A percentile compares a stretch with the other conserved stretches of the same genome.
These are phyloP conservation scores for Massospora cicadina DNA, from an alignment of 371 early-diverging fungal species.

Conservation along the genomic window DNA sequence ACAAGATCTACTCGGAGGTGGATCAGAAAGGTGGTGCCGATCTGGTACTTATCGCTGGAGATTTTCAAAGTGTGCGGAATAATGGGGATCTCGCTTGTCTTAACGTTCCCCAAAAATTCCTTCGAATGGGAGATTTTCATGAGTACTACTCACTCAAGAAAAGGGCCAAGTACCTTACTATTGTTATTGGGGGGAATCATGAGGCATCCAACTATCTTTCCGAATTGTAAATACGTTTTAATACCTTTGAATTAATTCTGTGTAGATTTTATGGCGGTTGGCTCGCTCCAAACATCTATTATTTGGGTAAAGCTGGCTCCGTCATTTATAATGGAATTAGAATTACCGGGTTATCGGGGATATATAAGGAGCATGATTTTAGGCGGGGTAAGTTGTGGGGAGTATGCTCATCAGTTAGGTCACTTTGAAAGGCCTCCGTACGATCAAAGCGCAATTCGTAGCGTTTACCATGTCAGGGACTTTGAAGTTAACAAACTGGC, in stretches of 20 bases:
- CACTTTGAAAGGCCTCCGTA: conserved; percentile 67
- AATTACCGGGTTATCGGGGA: conserved; percentile 86
- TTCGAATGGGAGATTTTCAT: conserved; percentile 64
- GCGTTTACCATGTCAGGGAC: conserved; percentile 71
- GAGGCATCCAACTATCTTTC: conserved; percentile 84
- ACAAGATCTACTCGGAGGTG: conserved; percentile 63
- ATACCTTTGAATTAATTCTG: background rate
- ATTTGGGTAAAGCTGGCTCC: conserved; percentile 67
- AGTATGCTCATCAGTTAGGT: conserved; percentile 23
- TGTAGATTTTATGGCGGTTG: conserved; percentile 84
- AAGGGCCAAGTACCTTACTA: conserved; percentile 63
- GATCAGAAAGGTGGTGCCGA: conserved; percentile 43
- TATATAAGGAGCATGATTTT: conserved; percentile 63
- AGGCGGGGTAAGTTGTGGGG: conserved; percentile 22
- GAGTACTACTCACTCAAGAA: conserved; percentile 78
- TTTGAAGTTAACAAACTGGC: conserved; percentile 59
- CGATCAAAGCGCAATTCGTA: conserved; percentile 28
- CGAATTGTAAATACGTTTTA: conserved; percentile 50
- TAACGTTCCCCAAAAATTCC: conserved; percentile 69
- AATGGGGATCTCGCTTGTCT: conserved; percentile 54
- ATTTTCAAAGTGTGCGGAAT: conserved; percentile 88
- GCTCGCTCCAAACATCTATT: conserved; percentile 87
- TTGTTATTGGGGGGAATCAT: conserved; percentile 96
- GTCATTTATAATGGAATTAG: conserved; percentile 70
- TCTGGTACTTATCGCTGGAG: conserved; percentile 88